These are phyloP conservation scores for Saccharum hybrid DNA, from an alignment of 202 grass and related monocot species.

Conservation along the genomic window DNA sequence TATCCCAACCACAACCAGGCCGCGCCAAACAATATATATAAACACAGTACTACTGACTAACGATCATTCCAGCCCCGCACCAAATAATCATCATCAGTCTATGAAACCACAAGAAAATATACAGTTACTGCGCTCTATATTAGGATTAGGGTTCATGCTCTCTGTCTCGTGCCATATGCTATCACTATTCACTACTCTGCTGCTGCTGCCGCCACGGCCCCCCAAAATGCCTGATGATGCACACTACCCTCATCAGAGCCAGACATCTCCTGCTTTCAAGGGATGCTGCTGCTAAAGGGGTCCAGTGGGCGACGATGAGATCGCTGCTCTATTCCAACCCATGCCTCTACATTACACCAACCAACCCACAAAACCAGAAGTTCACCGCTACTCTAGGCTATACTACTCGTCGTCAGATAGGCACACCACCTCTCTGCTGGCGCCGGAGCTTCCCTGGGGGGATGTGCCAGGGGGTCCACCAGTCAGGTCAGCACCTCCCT, in stretches of 20 bases:
- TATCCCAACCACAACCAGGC: neutral
- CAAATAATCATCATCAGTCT: neutral
- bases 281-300: constrained; percentile 21
- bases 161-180: neutral
- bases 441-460: neutral
- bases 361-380: neutral
- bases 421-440: constrained; percentile 42
- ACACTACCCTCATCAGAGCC: neutral
- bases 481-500: neutral
- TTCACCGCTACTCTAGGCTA: neutral
- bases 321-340: neutral
- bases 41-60: neutral
- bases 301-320: neutral
- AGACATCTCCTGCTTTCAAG: constrained; percentile 24
- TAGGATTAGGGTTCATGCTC: neutral
- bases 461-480: neutral
- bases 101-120: neutral
- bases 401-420: constrained; percentile 46
- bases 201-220: neutral
- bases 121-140: neutral
- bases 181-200: neutral
- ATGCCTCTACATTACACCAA: neutral
- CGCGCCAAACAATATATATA: neutral
- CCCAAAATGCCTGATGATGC: neutral
- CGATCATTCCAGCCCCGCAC: neutral